These are phyloP conservation scores for Colletotrichum viniferum DNA, from an alignment of 2,329 filamentous ascomycete species.

Conservation along the genomic window DNA sequence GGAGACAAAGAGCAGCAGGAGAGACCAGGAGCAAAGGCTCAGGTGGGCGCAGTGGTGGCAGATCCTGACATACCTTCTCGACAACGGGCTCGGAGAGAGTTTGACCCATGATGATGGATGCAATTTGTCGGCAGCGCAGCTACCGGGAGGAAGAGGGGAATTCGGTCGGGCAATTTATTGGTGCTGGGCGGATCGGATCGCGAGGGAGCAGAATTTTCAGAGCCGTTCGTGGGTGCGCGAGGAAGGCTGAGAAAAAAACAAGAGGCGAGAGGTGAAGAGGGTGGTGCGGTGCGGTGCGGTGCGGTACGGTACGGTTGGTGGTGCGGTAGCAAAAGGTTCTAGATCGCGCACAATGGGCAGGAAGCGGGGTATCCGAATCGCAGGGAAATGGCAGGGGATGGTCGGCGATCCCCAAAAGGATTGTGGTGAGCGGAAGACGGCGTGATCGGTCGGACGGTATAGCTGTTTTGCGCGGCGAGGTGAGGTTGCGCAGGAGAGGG, in stretches of 20 bases:
- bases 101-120: slow-evolving; percentile 80
- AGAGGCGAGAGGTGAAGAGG: slow-evolving; percentile 2
- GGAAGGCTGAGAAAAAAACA: slow-evolving; percentile 10
- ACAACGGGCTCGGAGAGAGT: slow-evolving; percentile 98
- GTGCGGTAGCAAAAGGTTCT: slow-evolving; percentile 25
- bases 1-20: not conserved
- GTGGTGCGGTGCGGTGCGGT: slow-evolving; percentile 7
- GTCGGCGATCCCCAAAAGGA: slow-evolving; percentile 17
- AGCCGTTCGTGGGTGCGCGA: slow-evolving; percentile 16
- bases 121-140: slow-evolving; percentile 32
- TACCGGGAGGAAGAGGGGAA: slow-evolving; percentile 22
- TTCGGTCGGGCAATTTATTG: slow-evolving; percentile 9
- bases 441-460: not conserved
- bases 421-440: not conserved
- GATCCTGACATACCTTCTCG: slow-evolving; percentile 80
- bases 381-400: slow-evolving; percentile 20
- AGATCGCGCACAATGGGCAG: slow-evolving; percentile 26
- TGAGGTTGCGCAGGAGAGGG: not conserved
- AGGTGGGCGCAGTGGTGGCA: not conserved
- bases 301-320: not conserved
- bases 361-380: slow-evolving; percentile 26
- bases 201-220: not conserved
- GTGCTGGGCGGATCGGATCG: not conserved
- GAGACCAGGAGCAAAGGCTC: not conserved
- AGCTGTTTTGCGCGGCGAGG: slow-evolving; percentile 3